Base-by-base conservation (phyloP, 495 filamentous ascomycete genomes). In the Neurospora cerealis region DNA sequence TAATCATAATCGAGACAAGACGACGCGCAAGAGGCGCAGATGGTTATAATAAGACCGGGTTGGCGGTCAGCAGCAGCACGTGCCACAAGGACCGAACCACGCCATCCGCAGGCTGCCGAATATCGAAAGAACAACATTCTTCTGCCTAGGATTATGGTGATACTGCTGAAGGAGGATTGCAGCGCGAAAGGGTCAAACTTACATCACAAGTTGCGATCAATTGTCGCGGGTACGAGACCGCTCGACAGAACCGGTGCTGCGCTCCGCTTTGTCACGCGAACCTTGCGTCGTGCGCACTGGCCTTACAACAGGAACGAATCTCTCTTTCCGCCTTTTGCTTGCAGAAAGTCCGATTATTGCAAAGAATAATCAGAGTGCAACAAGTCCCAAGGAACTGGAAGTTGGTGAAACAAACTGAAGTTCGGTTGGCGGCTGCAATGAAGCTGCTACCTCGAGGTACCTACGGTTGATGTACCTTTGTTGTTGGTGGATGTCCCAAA, bases 181-280 rank as follows among this genome's bases (percentile, higher is more conserved):
- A 17, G 28, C 28, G 54, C 54, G 54, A 66, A 66, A 32, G 54
- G 54, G 24, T 19, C 11, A 66, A 66, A 66, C 54, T 66, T 66
- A 66, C 54, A 66, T 66, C 24, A 34, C 5, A 66, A 28, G 28
- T 66, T 66, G 54, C 54, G 28, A 66, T 66, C 28, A 66, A 34
- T 66, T 66, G 54, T 66, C 54, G 28, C 54, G 54, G 54, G 54
- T 66, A 34, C 17, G 54, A 66, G 54, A 66, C 54, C 28, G 54
- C 28, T 66, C 34, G 54, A 66, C 54, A 34, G 34, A 69, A 37
- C 38, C 60, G 46, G 73, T 71, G 75, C 62, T 72, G 73, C 73
- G 60, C 62, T 72, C 71, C 73, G 60, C 73, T 42, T 73, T 75
- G 75, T 73, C 73, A 75, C 69, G 46, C 66, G 37, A 75, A 71